These are phyloP conservation scores for Sophora flavescens DNA, from an alignment of 306 rosid species.

Conservation along the genomic window DNA sequence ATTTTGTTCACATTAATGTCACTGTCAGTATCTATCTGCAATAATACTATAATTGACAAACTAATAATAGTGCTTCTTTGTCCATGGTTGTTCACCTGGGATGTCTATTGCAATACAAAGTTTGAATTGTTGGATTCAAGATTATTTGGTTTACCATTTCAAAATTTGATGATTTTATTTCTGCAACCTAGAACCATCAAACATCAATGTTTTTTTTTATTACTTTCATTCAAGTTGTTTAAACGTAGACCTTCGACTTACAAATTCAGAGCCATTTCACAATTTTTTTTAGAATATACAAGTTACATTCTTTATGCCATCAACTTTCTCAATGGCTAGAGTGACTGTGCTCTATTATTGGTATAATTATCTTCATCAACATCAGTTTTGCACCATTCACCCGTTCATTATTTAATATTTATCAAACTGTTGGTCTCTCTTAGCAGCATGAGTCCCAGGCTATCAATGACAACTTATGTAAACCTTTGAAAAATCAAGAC, in stretches of 20 bases:
- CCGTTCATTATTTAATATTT: constrained; percentile 20
- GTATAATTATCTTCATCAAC: constrained; percentile 18
- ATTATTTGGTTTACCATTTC: not conserved
- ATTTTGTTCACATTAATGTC: constrained; percentile 18
- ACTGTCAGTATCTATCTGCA: not conserved
- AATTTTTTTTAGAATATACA: constrained; percentile 10
- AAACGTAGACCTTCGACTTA: constrained; percentile 10
- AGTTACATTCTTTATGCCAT: constrained; percentile 22
- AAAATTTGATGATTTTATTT: constrained; percentile 4
- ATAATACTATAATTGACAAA: not conserved
- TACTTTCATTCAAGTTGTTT: constrained; percentile 7
- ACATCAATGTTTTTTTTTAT: not conserved
- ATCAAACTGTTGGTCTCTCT: constrained; percentile 23
- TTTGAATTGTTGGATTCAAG: constrained; percentile 3
- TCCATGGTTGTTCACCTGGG: constrained; percentile 15
- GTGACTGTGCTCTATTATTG: not conserved
- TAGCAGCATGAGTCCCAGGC: constrained; percentile 12
- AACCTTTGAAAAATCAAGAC: not conserved
- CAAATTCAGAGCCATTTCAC: constrained; percentile 26
- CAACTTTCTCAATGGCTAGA: constrained; percentile 29
- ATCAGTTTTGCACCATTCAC: constrained; percentile 25
- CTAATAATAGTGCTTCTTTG: constrained; percentile 6
- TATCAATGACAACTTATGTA: not conserved
- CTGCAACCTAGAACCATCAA: constrained; percentile 20
- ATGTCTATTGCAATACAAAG: constrained; percentile 4